Percentiles rank a stretch among this genome's conserved stretches.
Conservation (phyloP, 208 protist species). For the Leishmania turanica region DNA sequence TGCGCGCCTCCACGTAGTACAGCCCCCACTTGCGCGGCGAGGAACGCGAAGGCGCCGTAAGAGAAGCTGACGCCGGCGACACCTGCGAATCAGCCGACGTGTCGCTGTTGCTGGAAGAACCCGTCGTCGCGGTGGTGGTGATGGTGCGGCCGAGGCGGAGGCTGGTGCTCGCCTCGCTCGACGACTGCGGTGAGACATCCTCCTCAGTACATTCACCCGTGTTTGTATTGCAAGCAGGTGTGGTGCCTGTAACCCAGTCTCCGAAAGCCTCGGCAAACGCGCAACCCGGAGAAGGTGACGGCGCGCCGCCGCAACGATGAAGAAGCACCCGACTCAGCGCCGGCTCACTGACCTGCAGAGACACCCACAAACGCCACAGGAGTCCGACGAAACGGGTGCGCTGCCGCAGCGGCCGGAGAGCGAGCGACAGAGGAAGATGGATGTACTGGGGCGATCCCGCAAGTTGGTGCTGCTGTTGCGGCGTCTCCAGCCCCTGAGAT, state of each 20-base stretch:
- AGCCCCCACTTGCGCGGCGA: constrained; percentile 12
- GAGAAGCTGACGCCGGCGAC: neutral
- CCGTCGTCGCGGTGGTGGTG: neutral
- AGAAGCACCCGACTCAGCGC: constrained; percentile 19
- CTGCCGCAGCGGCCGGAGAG: constrained; percentile 49
- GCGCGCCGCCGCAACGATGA: constrained; percentile 18
- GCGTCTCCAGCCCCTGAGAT: neutral
- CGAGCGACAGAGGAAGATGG: constrained; percentile 42
- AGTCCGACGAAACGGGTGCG: constrained; percentile 66
- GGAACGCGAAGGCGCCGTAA: neutral
- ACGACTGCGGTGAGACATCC: neutral
- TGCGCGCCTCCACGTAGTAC: constrained; percentile 26
- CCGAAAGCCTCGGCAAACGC: constrained; percentile 32
- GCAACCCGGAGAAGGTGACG: constrained; percentile 21
- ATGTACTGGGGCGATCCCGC: neutral
- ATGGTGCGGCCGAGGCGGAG: neutral
- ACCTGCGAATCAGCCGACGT: too few species aligned
- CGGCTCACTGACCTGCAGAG: constrained; percentile 35
- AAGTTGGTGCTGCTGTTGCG: neutral
- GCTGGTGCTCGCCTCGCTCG: neutral
- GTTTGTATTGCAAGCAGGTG: neutral
- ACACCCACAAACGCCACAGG: constrained; percentile 61
- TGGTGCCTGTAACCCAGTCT: constrained; percentile 16
- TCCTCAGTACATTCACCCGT: neutral
- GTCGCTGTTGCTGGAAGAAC: neutral